Evolutionary conservation across 1,284 basidiomycete species (phyloP).

Genomic region (Sporisorium exsertum): DNA sequence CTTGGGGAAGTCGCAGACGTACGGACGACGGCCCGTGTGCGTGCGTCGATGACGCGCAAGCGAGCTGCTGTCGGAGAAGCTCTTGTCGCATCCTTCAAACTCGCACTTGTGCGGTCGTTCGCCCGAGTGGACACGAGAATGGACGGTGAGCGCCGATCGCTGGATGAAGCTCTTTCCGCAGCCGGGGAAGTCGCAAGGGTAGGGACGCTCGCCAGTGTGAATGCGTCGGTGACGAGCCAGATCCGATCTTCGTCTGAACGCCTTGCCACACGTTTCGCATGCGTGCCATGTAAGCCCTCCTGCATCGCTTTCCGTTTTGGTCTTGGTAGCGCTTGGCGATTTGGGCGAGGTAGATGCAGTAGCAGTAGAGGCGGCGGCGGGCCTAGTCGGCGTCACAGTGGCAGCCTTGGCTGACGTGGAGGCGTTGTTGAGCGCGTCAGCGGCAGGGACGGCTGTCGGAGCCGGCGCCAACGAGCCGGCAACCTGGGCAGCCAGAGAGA

Average conservation of each 20-base stretch:
- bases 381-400: constrained; percentile 10
- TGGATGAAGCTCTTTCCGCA: constrained; percentile 69
- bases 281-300: constrained; percentile 68
- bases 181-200: constrained; percentile 73
- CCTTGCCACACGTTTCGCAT: constrained; percentile 66
- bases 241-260: constrained; percentile 67
- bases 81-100: constrained; percentile 74
- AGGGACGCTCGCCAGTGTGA: constrained; percentile 88
- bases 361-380: constrained; percentile 12
- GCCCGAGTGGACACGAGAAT: constrained; percentile 85
- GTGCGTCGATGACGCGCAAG: constrained; percentile 78
- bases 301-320: constrained; percentile 63
- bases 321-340: constrained; percentile 33
- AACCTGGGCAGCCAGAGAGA: constrained; percentile 46
- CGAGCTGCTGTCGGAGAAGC: constrained; percentile 74
- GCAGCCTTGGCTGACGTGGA: constrained; percentile 8
- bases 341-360: constrained; percentile 36
- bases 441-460: constrained; percentile 10
- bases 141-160: constrained; percentile 79
- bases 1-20: constrained; percentile 66
- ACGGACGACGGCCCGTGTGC: constrained; percentile 73
- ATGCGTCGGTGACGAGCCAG: constrained; percentile 78
- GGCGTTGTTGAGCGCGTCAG: constrained; percentile 16
- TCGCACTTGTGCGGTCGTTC: constrained; percentile 86
- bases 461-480: constrained; percentile 26